phyloP scores from a whole-genome alignment of 345 rosid species.

The Eucalyptus regnans region DNA sequence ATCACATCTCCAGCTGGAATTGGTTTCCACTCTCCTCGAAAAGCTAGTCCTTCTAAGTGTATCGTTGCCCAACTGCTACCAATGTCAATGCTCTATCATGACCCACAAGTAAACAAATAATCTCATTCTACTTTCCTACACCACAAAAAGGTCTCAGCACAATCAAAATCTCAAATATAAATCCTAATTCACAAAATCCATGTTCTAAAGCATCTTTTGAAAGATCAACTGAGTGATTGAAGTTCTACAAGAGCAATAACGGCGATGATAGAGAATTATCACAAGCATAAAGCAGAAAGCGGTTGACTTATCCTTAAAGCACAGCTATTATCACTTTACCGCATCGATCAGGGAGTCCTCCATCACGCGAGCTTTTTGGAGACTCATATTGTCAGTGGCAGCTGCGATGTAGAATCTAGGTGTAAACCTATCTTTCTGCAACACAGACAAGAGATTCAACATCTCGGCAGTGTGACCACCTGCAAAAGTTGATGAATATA shows the following conservation, averaged over 20 bases:
- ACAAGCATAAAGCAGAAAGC: not conserved
- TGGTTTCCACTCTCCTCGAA: not conserved
- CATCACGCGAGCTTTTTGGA: conserved; percentile 73
- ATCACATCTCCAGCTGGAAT: not conserved
- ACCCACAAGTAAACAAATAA: not conserved
- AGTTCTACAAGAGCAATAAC: not conserved
- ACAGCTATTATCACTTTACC: conserved; percentile 10
- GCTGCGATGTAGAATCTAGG: conserved; percentile 92
- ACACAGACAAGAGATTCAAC: conserved; percentile 57
- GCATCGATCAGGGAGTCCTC: conserved; percentile 38
- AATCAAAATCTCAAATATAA: not conserved
- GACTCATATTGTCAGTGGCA: conserved; percentile 90
- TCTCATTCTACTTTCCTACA: not conserved
- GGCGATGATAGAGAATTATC: not conserved
- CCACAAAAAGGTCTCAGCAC: not conserved
- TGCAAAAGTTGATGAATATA: not conserved
- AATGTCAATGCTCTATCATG: not conserved
- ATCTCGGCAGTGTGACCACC: conserved; percentile 99
- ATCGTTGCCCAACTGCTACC: not conserved
- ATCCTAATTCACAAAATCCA: not conserved
- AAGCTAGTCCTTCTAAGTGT: not conserved
- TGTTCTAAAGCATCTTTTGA: not conserved
- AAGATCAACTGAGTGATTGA: not conserved
- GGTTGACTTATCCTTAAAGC: not conserved
- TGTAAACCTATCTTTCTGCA: conserved; percentile 45